Conservation (phyloP, 2,329 filamentous ascomycete species). For the Alternaria ethzedia region DNA sequence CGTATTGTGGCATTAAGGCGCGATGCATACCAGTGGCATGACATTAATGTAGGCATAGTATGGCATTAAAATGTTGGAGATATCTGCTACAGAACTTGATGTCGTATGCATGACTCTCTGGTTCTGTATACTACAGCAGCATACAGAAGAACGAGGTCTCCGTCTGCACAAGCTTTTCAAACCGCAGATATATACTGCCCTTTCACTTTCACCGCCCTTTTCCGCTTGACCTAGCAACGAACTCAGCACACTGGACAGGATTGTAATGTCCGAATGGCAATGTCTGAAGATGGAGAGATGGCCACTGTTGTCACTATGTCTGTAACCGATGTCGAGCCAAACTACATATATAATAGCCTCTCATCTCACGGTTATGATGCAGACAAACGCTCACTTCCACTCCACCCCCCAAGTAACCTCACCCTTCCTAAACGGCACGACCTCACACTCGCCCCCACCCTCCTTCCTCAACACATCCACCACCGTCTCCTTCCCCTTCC, state of each 20-base stretch:
- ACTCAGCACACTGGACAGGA: neutral
- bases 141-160: neutral
- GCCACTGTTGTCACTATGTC: neutral
- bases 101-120: neutral
- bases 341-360: neutral
- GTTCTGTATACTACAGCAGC: neutral
- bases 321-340: neutral
- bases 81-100: neutral
- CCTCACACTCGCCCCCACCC: slow-evolving; percentile 58
- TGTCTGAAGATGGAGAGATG: neutral
- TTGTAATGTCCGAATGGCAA: neutral
- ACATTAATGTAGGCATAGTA: neutral
- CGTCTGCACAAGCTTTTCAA: neutral
- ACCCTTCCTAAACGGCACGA: slow-evolving; percentile 70
- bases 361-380: neutral
- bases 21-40: neutral
- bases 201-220: neutral
- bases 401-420: slow-evolving; percentile 64
- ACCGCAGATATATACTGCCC: neutral
- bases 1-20: too few species aligned
- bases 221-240: neutral
- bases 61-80: neutral
- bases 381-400: slow-evolving; percentile 35
- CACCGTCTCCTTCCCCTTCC: slow-evolving; percentile 62
- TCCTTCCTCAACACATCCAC: slow-evolving; percentile 61